These are phyloP conservation scores for Aspergillus felis DNA, from an alignment of 2,329 filamentous ascomycete genomes.

Conservation along the genomic window DNA sequence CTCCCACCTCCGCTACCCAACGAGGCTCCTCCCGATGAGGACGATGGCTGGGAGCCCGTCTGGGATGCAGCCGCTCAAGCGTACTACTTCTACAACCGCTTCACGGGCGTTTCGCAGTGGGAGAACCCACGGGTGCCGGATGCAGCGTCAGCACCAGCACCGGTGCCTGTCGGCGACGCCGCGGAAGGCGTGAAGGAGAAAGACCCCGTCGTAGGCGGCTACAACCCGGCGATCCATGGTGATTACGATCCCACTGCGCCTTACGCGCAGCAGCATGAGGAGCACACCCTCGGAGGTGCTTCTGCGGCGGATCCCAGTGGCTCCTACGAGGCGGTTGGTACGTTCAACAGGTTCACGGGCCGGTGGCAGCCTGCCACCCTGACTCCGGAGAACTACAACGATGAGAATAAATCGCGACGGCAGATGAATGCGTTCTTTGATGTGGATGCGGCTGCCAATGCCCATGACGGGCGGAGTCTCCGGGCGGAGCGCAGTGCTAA, in stretches of 20 bases:
- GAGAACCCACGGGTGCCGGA: conserved; percentile 74
- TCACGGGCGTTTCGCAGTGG: conserved; percentile 73
- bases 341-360: conserved; percentile 91
- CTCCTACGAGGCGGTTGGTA: conserved; percentile 63
- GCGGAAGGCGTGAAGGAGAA: conserved; percentile 34
- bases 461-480: conserved; percentile 82
- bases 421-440: conserved; percentile 97
- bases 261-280: conserved; percentile 66
- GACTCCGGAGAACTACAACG: conserved; percentile 72
- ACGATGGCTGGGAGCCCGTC: conserved; percentile 74
- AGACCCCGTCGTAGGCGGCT: conserved; percentile 61
- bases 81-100: conserved; percentile 83
- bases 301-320: conserved; percentile 39
- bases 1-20: conserved; percentile 50
- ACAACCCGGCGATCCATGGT: conserved; percentile 94
- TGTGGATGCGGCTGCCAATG: conserved; percentile 87
- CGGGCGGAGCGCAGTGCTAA: conserved; percentile 86
- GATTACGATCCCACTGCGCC: conserved; percentile 95
- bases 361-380: conserved; percentile 68
- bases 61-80: conserved; percentile 67
- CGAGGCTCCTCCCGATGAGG: conserved; percentile 49
- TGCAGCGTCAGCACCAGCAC: conserved; percentile 13
- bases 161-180: conserved; percentile 19
- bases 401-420: conserved; percentile 79
- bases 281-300: conserved; percentile 32